phyloP scores from a whole-genome alignment of 306 rosid genomes.

The Rosa persica region DNA sequence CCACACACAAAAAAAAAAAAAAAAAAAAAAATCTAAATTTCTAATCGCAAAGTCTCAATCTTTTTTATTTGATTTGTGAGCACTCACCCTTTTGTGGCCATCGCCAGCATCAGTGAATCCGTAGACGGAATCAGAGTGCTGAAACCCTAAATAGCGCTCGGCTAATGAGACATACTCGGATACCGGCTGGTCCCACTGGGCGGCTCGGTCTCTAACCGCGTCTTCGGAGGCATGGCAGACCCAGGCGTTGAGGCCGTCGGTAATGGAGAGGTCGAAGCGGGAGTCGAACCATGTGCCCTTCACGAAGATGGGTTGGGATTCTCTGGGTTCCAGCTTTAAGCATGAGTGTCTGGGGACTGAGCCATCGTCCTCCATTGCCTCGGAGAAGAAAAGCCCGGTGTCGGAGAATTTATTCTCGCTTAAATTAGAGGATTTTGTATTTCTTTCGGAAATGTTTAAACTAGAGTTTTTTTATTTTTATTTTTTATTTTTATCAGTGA shows the following conservation, averaged over 20 bases:
- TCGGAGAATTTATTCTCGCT: too few relatives aligned
- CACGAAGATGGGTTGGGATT: slow-evolving; percentile 50
- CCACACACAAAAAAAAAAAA: background rate
- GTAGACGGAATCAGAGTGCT: slow-evolving; percentile 62
- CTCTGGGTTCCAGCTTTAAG: slow-evolving; percentile 49
- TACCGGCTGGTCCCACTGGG: slow-evolving; percentile 87
- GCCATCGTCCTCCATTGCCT: background rate
- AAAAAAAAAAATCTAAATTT: too few relatives aligned
- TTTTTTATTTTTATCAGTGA: too few relatives aligned
- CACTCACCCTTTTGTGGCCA: slow-evolving; percentile 57
- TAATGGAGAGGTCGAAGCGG: slow-evolving; percentile 65
- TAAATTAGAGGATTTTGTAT: too few relatives aligned
- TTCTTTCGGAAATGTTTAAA: too few relatives aligned
- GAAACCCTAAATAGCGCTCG: slow-evolving; percentile 74
- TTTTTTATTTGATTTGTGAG: background rate
- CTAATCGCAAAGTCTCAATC: background rate
- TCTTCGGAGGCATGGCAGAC: slow-evolving; percentile 67
- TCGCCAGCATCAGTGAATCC: slow-evolving; percentile 71
- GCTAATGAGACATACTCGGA: slow-evolving; percentile 58
- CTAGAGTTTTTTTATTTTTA: too few relatives aligned
- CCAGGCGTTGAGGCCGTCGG: slow-evolving; percentile 76
- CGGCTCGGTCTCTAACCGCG: slow-evolving; percentile 68
- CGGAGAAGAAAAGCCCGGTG: background rate
- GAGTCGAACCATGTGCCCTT: slow-evolving; percentile 64
- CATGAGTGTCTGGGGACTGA: slow-evolving; percentile 50